Base-by-base conservation (phyloP, 2,329 filamentous ascomycete genomes). In the Alternaria gaisen region DNA sequence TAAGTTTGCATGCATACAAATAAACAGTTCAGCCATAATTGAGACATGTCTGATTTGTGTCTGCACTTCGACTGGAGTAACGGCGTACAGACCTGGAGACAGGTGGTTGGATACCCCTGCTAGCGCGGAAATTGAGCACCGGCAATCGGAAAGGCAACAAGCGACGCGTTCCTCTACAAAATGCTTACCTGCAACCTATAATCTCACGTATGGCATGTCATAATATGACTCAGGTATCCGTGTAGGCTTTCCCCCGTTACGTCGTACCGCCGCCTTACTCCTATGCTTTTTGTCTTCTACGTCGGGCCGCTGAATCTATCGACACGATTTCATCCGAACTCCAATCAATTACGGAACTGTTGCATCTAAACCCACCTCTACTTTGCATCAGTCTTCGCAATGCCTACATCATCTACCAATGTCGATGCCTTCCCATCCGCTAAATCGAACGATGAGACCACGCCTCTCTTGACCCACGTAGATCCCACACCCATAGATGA, bases 381-480 rank as follows among this genome's bases (percentile, higher is more conserved):
- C 46, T 42, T 42, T 9, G 32, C 20, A 34, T 38, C 30, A 24
- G 34, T 38, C 20, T 5, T 26, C n/a, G 24, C 16, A 6, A 63
- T 61, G 61, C 28, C 58, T 18, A 16, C 50, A 30, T 16, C 58
- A 9, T 28, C 50, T 28, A 55, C 40, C 41, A 58, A 42, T 18
- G n/a, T 24, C 16, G 32, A 50, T 38, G 20, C 18, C 14, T 34
- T 28, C 8, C 30, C 47, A 6, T 41, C 30, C 28, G 12, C 28
- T 12, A 28, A 56, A 48, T 53, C 58, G 10, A 63, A n/a, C 53
- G 64, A 72, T 51, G 75, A 78, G 58, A 70, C 59, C 20, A 76
- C 74, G 12, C 75, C 75, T 42, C 61, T 77, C 8, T 67, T 78
- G 30, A 56, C 67, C 8, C 56, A 65, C 5, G 54, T 70, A 10